Evolutionary conservation across 495 filamentous ascomycete species (phyloP).

Genomic region (Endocarpon pusillum): DNA sequence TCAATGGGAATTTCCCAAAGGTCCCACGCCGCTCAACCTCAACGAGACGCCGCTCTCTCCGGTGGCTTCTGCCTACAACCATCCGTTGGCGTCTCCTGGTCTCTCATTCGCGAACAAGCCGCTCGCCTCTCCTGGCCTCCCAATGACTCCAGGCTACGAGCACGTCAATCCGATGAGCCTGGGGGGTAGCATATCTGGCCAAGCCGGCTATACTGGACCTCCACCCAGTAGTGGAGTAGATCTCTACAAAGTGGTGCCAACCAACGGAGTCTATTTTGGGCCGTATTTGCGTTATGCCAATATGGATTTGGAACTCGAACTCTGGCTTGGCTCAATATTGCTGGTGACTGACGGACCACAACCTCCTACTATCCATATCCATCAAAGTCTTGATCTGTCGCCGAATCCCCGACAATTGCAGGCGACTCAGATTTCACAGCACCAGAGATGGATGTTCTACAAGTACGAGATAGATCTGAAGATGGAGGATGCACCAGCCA

Average conservation of each 20-base stretch:
- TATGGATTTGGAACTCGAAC: conserved; percentile 82
- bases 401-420: conserved; percentile 86
- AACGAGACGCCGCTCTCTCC: conserved; percentile 66
- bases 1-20: conserved; percentile 97
- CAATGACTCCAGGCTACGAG: conserved; percentile 54
- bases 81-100: conserved; percentile 56
- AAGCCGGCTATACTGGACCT: conserved; percentile 61
- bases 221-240: conserved; percentile 78
- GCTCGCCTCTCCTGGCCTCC: conserved; percentile 58
- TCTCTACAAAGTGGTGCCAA: conserved; percentile 79
- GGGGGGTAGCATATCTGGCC: conserved; percentile 49
- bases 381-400: conserved; percentile 76
- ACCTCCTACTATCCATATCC: conserved; percentile 91
- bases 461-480: conserved; percentile 83
- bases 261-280: conserved; percentile 97
- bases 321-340: conserved; percentile 73
- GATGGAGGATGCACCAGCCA: conserved; percentile 71
- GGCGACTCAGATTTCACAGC: conserved; percentile 64
- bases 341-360: conserved; percentile 85
- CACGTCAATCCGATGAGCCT: conserved; percentile 69
- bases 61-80: conserved; percentile 58
- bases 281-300: conserved; percentile 92
- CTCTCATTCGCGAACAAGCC: conserved; percentile 52
- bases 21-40: conserved; percentile 66
- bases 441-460: conserved; percentile 90